Conservation (phyloP, 345 rosid genomes). For the Linum tenue region DNA sequence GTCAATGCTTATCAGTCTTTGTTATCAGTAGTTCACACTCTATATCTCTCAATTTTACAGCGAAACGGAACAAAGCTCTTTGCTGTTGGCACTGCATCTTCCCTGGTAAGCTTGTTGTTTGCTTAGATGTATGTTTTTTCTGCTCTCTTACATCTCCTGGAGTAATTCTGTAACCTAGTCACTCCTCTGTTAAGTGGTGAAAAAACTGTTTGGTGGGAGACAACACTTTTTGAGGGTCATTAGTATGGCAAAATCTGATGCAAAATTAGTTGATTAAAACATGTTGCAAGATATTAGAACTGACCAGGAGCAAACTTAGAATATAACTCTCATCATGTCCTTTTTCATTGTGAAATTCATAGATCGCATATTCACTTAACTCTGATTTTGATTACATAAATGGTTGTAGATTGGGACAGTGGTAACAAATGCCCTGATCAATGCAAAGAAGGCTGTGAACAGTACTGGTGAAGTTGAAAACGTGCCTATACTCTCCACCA, state of each 20-base stretch:
- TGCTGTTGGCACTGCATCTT: slow-evolving; percentile 88
- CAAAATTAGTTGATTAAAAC: neutral
- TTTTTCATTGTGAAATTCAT: neutral
- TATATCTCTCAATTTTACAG: slow-evolving; percentile 31
- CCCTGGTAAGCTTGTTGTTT: slow-evolving; percentile 47
- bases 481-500: slow-evolving; percentile 83
- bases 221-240: neutral
- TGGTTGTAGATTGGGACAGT: slow-evolving; percentile 71
- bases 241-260: neutral
- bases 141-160: neutral
- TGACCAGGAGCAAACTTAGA: neutral
- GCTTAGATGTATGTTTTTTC: neutral
- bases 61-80: slow-evolving; percentile 87
- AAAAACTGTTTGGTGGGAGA: neutral
- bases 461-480: slow-evolving; percentile 59
- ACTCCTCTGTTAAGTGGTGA: too few species aligned
- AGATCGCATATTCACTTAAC: neutral
- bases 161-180: too few species aligned
- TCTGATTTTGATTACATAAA: neutral
- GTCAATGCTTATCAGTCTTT: neutral
- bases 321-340: neutral
- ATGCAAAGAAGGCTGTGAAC: slow-evolving; percentile 80
- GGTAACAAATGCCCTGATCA: slow-evolving; percentile 74
- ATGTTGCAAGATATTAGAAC: neutral
- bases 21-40: neutral